phyloP scores from a whole-genome alignment of 169 alveolate genomes.

The Toxoplasma gondii region DNA sequence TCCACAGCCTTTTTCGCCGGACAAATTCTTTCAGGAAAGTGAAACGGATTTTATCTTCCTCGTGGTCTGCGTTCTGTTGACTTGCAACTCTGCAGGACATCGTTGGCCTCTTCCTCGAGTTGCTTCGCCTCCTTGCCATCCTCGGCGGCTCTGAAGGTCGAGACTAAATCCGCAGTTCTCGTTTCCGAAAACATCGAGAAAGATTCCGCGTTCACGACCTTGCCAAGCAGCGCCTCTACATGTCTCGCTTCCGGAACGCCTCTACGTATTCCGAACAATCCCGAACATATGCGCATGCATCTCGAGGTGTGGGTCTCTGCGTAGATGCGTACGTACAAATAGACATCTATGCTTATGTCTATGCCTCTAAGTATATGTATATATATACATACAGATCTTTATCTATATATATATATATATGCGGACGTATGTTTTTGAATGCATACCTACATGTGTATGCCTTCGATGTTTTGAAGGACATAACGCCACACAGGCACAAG shows the following conservation, averaged over 20 bases:
- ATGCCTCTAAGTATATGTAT: background rate
- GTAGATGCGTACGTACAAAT: background rate
- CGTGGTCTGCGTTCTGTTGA: too few relatives aligned
- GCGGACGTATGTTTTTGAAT: background rate
- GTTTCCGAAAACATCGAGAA: background rate
- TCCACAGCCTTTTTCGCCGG: too few relatives aligned
- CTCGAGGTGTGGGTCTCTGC: too few relatives aligned
- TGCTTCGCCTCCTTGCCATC: slow-evolving; percentile 15
- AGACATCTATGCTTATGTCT: background rate
- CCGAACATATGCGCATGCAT: too few relatives aligned
- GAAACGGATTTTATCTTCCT: too few relatives aligned
- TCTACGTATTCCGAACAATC: too few relatives aligned
- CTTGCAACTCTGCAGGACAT: background rate
- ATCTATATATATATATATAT: background rate
- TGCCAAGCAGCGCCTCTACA: too few relatives aligned
- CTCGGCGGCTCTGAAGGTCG: background rate
- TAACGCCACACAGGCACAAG: background rate
- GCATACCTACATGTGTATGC: background rate
- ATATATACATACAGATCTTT: background rate
- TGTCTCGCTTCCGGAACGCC: too few relatives aligned
- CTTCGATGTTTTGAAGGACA: background rate
- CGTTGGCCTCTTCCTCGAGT: slow-evolving; percentile 14
- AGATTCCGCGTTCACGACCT: too few relatives aligned
- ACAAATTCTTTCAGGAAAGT: too few relatives aligned
- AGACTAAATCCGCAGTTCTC: background rate